Evolutionary conservation across 2,329 filamentous ascomycete species (phyloP).

Genomic region (Rutstroemia sp.): DNA sequence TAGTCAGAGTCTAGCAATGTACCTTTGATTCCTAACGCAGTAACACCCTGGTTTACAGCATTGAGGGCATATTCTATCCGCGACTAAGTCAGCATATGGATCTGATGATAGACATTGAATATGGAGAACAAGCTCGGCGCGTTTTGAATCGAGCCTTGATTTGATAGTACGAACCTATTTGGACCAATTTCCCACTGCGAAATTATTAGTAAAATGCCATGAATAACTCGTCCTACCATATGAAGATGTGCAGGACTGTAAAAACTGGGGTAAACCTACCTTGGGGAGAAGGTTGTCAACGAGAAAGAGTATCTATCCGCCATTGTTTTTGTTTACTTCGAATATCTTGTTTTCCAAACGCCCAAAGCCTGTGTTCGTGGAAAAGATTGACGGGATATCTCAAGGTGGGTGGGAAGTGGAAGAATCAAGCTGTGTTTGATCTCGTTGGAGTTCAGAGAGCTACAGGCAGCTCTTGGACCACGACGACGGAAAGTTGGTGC

Average conservation of each 20-base stretch:
- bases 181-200: constrained; percentile 90
- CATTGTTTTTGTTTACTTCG: constrained; percentile 49
- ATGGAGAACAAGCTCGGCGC: constrained; percentile 8
- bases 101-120: constrained; percentile 11
- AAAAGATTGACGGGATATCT: constrained; percentile 4
- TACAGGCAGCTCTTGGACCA: constrained; percentile 17
- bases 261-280: constrained; percentile 51
- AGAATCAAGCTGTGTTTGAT: constrained; percentile 17
- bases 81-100: constrained; percentile 15
- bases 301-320: constrained; percentile 99
- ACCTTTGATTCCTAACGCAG: constrained; percentile 98
- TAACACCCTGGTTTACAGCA: constrained; percentile 98
- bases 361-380: neutral
- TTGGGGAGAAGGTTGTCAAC: constrained; percentile 97
- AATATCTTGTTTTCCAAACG: constrained; percentile 2
- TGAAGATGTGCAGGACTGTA: constrained; percentile 6
- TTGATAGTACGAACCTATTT: constrained; percentile 64
- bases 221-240: constrained; percentile 7
- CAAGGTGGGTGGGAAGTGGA: constrained; percentile 4
- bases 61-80: constrained; percentile 91
- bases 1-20: constrained; percentile 23
- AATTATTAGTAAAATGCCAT: constrained; percentile 19
- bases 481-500: constrained; percentile 6
- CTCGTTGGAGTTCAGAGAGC: constrained; percentile 4
- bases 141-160: neutral